Evolutionary conservation across 257 asterid species (phyloP).

Genomic region (Galeopsis tetrahit): DNA sequence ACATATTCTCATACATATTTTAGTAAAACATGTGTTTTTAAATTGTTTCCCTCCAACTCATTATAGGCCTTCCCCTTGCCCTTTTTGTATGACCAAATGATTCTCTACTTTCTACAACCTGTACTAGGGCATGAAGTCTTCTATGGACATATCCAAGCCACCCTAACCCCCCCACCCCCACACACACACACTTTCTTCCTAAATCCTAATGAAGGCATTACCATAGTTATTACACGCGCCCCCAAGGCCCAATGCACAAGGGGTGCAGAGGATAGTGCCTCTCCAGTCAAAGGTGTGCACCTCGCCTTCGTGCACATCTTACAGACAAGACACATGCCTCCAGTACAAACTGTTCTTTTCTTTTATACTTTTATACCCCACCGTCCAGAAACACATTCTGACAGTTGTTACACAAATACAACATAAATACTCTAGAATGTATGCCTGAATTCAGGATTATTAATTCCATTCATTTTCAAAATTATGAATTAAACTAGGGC

Average conservation of each 20-base stretch:
- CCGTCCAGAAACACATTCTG: not conserved
- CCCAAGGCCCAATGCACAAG: not conserved
- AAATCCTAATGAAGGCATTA: not conserved
- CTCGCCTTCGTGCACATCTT: not conserved
- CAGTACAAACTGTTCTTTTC: not conserved
- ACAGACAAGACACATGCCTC: not conserved
- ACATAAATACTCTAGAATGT: conserved; percentile 4
- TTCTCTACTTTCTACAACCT: not conserved
- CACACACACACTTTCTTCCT: not conserved
- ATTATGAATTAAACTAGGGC: not conserved
- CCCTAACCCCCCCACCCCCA: too few relatives aligned
- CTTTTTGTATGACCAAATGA: not conserved
- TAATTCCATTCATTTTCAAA: not conserved
- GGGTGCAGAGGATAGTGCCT: not conserved
- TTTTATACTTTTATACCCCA: not conserved
- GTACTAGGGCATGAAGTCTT: not conserved
- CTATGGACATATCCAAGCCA: not conserved
- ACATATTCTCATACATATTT: not conserved
- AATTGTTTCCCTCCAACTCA: not conserved
- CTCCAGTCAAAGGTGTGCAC: not conserved
- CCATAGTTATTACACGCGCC: not conserved
- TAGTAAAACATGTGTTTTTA: not conserved
- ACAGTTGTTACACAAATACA: not conserved
- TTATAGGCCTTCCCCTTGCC: not conserved
- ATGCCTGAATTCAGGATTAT: not conserved